Conservation (phyloP, 106 monocot species). For the Xerophyta viscosa region DNA sequence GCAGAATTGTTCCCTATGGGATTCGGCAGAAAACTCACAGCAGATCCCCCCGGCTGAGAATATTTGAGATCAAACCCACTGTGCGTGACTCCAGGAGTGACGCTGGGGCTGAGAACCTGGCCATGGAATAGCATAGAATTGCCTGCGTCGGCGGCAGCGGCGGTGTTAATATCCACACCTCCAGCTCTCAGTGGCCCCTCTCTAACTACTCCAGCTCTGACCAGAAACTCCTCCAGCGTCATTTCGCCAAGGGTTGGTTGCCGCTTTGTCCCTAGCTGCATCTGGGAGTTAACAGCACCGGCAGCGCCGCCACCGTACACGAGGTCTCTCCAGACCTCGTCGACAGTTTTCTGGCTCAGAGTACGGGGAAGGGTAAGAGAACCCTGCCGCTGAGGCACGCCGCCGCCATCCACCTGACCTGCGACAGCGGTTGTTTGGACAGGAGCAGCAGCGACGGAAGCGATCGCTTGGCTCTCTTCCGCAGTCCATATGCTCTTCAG, state of each 20-base stretch:
- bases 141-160: neutral
- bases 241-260: slow-evolving; percentile 69
- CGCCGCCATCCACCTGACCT: neutral
- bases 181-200: slow-evolving; percentile 29
- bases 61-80: no score
- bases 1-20: no score
- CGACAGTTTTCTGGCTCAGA: slow-evolving; percentile 70
- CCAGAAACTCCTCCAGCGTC: slow-evolving; percentile 70
- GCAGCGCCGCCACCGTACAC: slow-evolving; percentile 10
- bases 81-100: no score
- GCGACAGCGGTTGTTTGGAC: slow-evolving; percentile 9
- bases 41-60: no score
- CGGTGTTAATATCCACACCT: no score
- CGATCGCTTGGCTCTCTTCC: slow-evolving; percentile 65
- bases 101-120: no score
- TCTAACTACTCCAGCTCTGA: slow-evolving; percentile 55
- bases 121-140: no score
- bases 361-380: slow-evolving; percentile 37
- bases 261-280: slow-evolving; percentile 14
- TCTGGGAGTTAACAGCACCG: no score
- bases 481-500: slow-evolving; percentile 72
- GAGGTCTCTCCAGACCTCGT: slow-evolving; percentile 77
- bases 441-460: slow-evolving; percentile 2
- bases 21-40: no score
- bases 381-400: slow-evolving; percentile 20